Conservation (phyloP, 2,329 filamentous ascomycete genomes). For the Lasiodiplodia sp. region DNA sequence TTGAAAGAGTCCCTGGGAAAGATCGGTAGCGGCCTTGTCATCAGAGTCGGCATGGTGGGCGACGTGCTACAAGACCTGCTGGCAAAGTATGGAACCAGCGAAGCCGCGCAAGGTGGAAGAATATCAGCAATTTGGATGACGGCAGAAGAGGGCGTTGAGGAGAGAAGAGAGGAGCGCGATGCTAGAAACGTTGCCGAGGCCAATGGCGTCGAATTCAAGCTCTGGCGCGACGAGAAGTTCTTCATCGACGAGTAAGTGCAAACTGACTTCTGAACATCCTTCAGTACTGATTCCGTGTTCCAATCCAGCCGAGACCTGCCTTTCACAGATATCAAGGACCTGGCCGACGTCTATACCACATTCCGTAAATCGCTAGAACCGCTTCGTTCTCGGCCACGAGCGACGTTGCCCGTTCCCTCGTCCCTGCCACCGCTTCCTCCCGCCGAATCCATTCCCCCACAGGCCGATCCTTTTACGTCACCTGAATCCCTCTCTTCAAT, state of each 20-base stretch:
- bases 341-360: constrained; percentile 78
- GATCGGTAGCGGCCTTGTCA: constrained; percentile 63
- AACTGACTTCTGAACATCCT: not conserved
- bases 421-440: constrained; percentile 67
- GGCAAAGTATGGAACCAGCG: constrained; percentile 46
- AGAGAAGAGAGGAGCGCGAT: constrained; percentile 68
- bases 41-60: constrained; percentile 68
- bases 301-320: constrained; percentile 69
- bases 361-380: constrained; percentile 79
- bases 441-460: constrained; percentile 59
- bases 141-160: constrained; percentile 72
- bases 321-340: constrained; percentile 62
- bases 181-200: constrained; percentile 62
- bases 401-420: constrained; percentile 61
- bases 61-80: constrained; percentile 69
- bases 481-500: constrained; percentile 64
- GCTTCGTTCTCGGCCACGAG: constrained; percentile 69
- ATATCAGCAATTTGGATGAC: constrained; percentile 69
- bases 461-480: constrained; percentile 69
- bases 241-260: constrained; percentile 76
- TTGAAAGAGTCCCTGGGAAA: constrained; percentile 68
- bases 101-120: constrained; percentile 39
- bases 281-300: not conserved
- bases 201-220: constrained; percentile 65
- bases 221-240: constrained; percentile 80